Evolutionary conservation across 164 flowering plant genomes (phyloP).

Genomic region (Aristolochia californica): DNA sequence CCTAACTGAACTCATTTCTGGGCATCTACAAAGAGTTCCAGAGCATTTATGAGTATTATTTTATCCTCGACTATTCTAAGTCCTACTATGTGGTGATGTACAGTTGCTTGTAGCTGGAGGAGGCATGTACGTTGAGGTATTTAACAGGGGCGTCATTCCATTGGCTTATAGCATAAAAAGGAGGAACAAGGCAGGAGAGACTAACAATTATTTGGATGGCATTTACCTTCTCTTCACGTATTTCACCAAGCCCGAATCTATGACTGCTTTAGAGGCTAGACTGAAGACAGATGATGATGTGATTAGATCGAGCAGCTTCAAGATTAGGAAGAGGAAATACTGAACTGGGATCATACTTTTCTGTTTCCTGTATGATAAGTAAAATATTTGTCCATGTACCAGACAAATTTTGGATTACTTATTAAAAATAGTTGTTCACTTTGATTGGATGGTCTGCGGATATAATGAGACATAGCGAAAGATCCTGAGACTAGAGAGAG

Average conservation of each 20-base stretch:
- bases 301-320: constrained; percentile 70
- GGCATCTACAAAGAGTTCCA: no score
- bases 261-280: constrained; percentile 37
- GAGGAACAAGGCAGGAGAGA: constrained; percentile 86
- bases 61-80: no score
- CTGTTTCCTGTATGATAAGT: no score
- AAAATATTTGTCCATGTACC: no score
- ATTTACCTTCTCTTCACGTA: constrained; percentile 89
- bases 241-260: constrained; percentile 56
- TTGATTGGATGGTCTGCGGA: no score
- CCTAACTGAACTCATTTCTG: no score
- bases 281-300: constrained; percentile 58
- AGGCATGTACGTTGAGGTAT: constrained; percentile 92
- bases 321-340: constrained; percentile 61
- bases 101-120: constrained; percentile 97
- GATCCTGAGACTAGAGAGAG: no score
- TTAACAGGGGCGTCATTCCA: constrained; percentile 92
- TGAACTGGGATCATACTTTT: background rate
- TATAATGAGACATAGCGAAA: no score
- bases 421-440: no score
- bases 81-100: constrained; percentile 3
- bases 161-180: constrained; percentile 76
- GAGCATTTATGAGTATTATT: no score
- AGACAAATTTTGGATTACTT: no score
- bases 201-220: constrained; percentile 86